These are phyloP conservation scores for Samsoniella hepiali DNA, from an alignment of 2,329 filamentous ascomycete species.

Conservation along the genomic window DNA sequence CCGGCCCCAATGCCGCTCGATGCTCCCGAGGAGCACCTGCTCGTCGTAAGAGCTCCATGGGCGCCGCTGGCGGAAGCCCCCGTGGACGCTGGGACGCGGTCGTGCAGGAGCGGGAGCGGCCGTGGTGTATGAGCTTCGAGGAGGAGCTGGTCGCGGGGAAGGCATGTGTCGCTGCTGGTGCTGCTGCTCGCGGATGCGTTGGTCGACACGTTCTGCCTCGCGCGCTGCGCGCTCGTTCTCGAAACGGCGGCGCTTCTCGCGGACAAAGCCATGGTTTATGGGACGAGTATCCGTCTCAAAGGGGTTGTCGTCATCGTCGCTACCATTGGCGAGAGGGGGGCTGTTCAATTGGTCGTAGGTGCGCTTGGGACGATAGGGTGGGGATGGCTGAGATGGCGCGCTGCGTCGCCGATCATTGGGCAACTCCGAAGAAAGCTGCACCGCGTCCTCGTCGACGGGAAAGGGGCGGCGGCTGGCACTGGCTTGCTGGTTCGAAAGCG, in stretches of 20 bases:
- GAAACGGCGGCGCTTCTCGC: slow-evolving; percentile 22
- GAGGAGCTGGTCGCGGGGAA: neutral
- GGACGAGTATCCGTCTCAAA: slow-evolving; percentile 31
- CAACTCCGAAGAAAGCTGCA: neutral
- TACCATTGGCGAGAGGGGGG: slow-evolving; percentile 19
- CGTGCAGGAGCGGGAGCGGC: neutral
- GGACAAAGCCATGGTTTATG: slow-evolving; percentile 22
- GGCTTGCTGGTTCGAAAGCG: slow-evolving; percentile 1
- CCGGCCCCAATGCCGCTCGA: slow-evolving; percentile 30
- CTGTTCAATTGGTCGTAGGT: neutral
- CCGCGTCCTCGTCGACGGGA: neutral
- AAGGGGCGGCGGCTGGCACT: neutral
- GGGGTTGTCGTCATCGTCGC: slow-evolving; percentile 25
- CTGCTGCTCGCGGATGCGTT: neutral
- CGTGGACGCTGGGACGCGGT: slow-evolving; percentile 2
- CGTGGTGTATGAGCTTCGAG: neutral
- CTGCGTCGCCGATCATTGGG: neutral
- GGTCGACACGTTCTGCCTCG: neutral
- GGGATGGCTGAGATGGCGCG: neutral
- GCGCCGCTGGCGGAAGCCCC: slow-evolving; percentile 26
- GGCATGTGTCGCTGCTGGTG: neutral
- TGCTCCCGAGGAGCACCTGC: slow-evolving; percentile 39
- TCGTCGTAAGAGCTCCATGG: slow-evolving; percentile 45
- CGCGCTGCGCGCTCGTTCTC: too few relatives aligned
- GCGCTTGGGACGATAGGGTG: neutral